Evolutionary conservation across 495 filamentous ascomycete genomes (phyloP), one percentile per base, ranked within the genome.

Genomic region (Haplographium delicatum): DNA sequence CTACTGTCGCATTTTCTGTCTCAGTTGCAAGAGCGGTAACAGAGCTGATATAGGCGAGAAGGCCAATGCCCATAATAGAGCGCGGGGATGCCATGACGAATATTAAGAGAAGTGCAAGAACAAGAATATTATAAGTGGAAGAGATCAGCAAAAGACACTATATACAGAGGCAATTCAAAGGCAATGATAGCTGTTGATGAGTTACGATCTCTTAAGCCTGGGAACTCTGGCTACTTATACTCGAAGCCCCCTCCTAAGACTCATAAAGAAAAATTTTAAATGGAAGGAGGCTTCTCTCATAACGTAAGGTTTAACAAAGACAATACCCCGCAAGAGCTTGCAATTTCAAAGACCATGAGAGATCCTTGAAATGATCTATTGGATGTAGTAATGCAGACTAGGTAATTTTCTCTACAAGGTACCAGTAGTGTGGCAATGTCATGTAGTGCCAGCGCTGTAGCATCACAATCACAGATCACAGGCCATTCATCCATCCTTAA

Each of bases 21-120:
- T n/a, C n/a, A 5, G 52, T 40, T 8, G 38, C 45, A 7, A 55
- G 27, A 6, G 44, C 45, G 25, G 47, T 16, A 10, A 35, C 30
- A 10, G 22, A 7, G 23, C 35, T 50, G 3, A 27, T 16, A 42
- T 42, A 50, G 20, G 9, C 13, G 20, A 50, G 22, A 10, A 50
- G 34, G 23, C 34, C 22, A n/a, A 50, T 1, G 18, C 20, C 22
- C 4, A 50, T 1, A 19, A 26, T 27, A 44, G 22, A 6, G 26
- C 18, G n/a, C 35, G n/a, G 19, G 9, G 44, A 34, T 5, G 3
- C n/a, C 44, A 47, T 47, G 16, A 30, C 20, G 8, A 7, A 43
- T 9, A 25, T 22, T 20, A 43, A 22, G 25, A 15, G 5, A 4
- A 43, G 25, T 10, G 40, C 25, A 28, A 13, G 42, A 27, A 15